Conservation (phyloP, 1,284 basidiomycete genomes). For the Spongiforma sp. region DNA sequence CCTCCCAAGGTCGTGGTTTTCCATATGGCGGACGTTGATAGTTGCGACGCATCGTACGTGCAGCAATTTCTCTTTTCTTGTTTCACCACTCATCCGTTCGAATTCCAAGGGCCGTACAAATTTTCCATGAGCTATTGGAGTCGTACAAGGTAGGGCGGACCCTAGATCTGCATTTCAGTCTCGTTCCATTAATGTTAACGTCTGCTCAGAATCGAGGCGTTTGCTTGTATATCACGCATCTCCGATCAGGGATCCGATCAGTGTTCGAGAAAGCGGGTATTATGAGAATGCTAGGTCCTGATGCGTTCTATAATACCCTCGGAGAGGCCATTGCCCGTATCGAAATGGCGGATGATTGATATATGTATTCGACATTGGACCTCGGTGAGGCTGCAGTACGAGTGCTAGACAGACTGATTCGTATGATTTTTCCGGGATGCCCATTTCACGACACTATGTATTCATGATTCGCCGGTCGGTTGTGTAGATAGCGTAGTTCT, state of each 20-base stretch:
- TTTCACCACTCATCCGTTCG: conserved; percentile 6
- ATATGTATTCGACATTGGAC: too few relatives aligned
- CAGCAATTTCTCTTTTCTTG: background rate
- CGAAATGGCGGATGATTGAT: conserved; percentile 33
- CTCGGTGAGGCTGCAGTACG: too few relatives aligned
- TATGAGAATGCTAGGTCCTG: conserved; percentile 64
- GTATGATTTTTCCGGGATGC: too few relatives aligned
- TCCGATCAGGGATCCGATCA: conserved; percentile 58
- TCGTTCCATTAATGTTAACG: background rate
- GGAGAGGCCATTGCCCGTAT: conserved; percentile 63
- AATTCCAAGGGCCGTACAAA: conserved; percentile 74
- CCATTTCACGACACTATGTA: too few relatives aligned
- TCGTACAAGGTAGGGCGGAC: conserved; percentile 65
- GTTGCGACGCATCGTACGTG: conserved; percentile 83
- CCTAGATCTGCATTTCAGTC: background rate
- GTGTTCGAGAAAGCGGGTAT: conserved; percentile 75
- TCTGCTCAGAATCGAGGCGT: conserved; percentile 66
- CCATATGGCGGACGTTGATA: conserved; percentile 88
- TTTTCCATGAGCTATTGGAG: conserved; percentile 80
- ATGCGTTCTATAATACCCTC: conserved; percentile 77
- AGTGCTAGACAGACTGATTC: too few relatives aligned
- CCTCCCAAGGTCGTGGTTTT: conserved; percentile 84
- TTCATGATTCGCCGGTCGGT: too few relatives aligned
- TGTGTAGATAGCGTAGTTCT: too few relatives aligned
- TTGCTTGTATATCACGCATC: conserved; percentile 79